phyloP scores from a whole-genome alignment of 2,329 filamentous ascomycete species.

The Ceratocystis cubensis region DNA sequence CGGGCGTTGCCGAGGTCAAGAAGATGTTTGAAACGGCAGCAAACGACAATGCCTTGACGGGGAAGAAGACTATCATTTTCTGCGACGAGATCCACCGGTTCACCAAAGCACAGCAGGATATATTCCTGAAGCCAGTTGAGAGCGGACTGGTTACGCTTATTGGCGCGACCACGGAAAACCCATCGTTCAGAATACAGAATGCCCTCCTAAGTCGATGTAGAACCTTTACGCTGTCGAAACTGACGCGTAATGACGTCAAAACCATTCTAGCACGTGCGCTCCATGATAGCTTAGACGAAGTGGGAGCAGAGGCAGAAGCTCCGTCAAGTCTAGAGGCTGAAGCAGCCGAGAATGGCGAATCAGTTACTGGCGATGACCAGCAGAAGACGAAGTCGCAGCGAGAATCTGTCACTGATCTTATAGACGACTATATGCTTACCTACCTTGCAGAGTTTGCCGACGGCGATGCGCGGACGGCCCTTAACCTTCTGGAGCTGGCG shows the following conservation, averaged over 20 bases:
- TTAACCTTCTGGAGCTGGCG: constrained; percentile 84
- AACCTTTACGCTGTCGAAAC: constrained; percentile 72
- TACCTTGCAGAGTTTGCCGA: constrained; percentile 83
- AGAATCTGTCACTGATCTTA: constrained; percentile 33
- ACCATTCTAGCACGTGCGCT: constrained; percentile 68
- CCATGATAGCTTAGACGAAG: constrained; percentile 27
- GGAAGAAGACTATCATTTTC: constrained; percentile 87
- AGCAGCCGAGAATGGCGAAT: neutral
- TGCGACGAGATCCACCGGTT: constrained; percentile 96
- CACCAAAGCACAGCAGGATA: constrained; percentile 83
- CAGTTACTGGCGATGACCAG: neutral
- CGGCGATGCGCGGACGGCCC: constrained; percentile 81
- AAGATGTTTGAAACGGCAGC: constrained; percentile 78
- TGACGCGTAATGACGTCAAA: constrained; percentile 58
- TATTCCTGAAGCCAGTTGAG: constrained; percentile 87
- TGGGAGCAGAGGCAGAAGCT: neutral
- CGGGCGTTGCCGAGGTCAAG: constrained; percentile 81
- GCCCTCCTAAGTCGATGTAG: constrained; percentile 81
- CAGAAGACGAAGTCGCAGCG: neutral
- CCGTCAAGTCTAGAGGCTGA: neutral
- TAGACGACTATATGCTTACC: constrained; percentile 62
- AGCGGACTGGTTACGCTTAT: constrained; percentile 81
- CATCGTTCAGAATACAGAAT: constrained; percentile 81
- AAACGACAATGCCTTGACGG: constrained; percentile 67
- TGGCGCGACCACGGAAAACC: constrained; percentile 93